These are phyloP conservation scores for Trichomonascaceae sp. DNA, from an alignment of 1,139 yeast genomes.

Conservation along the genomic window DNA sequence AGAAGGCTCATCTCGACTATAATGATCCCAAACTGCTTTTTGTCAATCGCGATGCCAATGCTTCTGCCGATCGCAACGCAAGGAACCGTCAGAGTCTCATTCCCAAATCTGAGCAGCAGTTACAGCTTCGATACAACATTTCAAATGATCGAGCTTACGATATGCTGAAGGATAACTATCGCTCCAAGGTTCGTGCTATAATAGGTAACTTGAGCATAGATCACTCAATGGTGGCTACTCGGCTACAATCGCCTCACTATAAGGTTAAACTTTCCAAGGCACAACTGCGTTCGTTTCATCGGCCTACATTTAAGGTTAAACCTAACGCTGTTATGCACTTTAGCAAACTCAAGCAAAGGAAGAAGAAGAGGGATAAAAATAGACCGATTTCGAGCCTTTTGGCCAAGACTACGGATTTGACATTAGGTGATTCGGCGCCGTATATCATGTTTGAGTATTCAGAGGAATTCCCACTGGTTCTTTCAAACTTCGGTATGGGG, in stretches of 20 bases:
- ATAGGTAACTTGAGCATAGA: conserved; percentile 88
- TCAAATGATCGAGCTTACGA: conserved; percentile 89
- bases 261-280: conserved; percentile 67
- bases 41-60: conserved; percentile 38
- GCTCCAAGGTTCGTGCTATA: conserved; percentile 87
- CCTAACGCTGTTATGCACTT: conserved; percentile 76
- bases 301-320: conserved; percentile 67
- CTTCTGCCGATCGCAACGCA: conserved; percentile 4
- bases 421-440: conserved; percentile 77
- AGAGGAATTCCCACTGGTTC: conserved; percentile 79
- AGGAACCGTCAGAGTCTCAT: conserved; percentile 24
- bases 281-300: conserved; percentile 73
- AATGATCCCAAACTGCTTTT: conserved; percentile 79
- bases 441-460: conserved; percentile 80
- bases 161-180: conserved; percentile 74
- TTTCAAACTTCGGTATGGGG: conserved; percentile 94
- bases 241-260: conserved; percentile 88
- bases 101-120: conserved; percentile 45
- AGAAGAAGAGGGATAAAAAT: conserved; percentile 85
- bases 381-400: conserved; percentile 72
- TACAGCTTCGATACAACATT: conserved; percentile 60
- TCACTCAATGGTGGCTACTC: conserved; percentile 81
- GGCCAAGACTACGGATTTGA: conserved; percentile 63
- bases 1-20: conserved; percentile 61
- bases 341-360: conserved; percentile 69